phyloP scores from a whole-genome alignment of 2,329 filamentous ascomycete species.

The Metarhizium anisopliae region DNA sequence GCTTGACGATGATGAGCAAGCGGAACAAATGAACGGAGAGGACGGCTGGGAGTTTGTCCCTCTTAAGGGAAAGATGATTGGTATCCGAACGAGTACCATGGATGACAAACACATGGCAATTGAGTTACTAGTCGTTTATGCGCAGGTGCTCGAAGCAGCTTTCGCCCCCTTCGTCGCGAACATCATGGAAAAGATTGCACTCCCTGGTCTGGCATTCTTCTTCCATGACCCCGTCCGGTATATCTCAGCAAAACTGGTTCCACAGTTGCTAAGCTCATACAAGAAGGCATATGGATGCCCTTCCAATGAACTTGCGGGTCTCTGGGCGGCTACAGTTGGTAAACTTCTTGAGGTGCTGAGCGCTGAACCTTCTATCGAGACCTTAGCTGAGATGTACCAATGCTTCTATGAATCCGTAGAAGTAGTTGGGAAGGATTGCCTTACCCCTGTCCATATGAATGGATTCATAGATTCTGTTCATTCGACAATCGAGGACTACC shows the following conservation, averaged over 20 bases:
- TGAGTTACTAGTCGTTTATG: slow-evolving; percentile 93
- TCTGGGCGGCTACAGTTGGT: slow-evolving; percentile 80
- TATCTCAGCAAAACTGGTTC: slow-evolving; percentile 89
- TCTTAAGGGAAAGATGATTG: slow-evolving; percentile 94
- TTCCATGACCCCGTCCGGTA: slow-evolving; percentile 97
- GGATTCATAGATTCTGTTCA: slow-evolving; percentile 81
- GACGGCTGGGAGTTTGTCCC: slow-evolving; percentile 97
- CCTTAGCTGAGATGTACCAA: slow-evolving; percentile 97
- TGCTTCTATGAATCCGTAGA: slow-evolving; percentile 99
- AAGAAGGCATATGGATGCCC: slow-evolving; percentile 81
- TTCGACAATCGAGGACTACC: slow-evolving; percentile 86
- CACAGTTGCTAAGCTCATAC: slow-evolving; percentile 85
- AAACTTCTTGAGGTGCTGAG: slow-evolving; percentile 90
- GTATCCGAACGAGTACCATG: slow-evolving; percentile 91
- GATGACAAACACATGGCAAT: slow-evolving; percentile 99
- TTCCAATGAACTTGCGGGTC: slow-evolving; percentile 67
- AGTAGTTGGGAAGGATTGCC: slow-evolving; percentile 77
- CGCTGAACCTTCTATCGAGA: slow-evolving; percentile 91
- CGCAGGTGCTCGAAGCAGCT: slow-evolving; percentile 83
- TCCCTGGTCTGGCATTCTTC: slow-evolving; percentile 93
- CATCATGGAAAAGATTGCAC: slow-evolving; percentile 92
- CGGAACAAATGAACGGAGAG: slow-evolving; percentile 85
- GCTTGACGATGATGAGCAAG: slow-evolving; percentile 88
- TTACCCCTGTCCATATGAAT: slow-evolving; percentile 70
- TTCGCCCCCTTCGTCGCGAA: slow-evolving; percentile 89